Conservation (phyloP, 1,284 basidiomycete genomes). For the Cryptococcus sp. region DNA sequence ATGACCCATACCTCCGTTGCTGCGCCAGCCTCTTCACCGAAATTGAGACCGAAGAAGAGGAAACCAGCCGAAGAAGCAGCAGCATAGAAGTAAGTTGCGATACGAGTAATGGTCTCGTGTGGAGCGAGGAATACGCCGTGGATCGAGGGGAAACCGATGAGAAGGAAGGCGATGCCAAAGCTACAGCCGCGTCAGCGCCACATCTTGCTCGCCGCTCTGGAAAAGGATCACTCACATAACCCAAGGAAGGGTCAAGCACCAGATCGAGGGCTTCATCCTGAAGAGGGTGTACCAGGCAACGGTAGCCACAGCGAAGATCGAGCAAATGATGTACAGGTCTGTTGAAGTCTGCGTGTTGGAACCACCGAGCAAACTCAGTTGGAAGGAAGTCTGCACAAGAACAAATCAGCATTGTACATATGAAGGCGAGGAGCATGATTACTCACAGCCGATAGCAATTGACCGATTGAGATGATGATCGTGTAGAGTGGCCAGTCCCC, state of each 20-base stretch:
- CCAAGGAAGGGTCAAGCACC: slow-evolving; percentile 82
- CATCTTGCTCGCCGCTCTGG: neutral
- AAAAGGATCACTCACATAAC: slow-evolving; percentile 58
- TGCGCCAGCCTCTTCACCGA: slow-evolving; percentile 92
- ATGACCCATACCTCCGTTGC: slow-evolving; percentile 89
- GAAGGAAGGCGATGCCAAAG: slow-evolving; percentile 83
- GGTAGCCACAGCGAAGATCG: slow-evolving; percentile 79
- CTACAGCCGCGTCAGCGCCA: slow-evolving; percentile 18
- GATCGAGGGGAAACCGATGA: slow-evolving; percentile 83
- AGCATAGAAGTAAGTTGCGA: slow-evolving; percentile 84
- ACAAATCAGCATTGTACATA: slow-evolving; percentile 3
- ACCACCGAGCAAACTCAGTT: slow-evolving; percentile 83
- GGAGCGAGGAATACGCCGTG: slow-evolving; percentile 63
- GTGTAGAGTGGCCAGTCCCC: slow-evolving; percentile 87
- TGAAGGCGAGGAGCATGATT: neutral
- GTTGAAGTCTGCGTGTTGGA: slow-evolving; percentile 76
- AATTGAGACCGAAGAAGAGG: slow-evolving; percentile 90
- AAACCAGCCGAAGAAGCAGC: slow-evolving; percentile 85
- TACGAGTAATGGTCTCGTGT: slow-evolving; percentile 68
- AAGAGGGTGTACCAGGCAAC: slow-evolving; percentile 88
- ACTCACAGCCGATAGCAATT: slow-evolving; percentile 58
- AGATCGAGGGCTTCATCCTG: slow-evolving; percentile 81
- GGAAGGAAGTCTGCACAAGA: slow-evolving; percentile 74
- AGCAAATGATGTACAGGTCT: slow-evolving; percentile 86
- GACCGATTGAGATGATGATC: slow-evolving; percentile 80